Conservation (phyloP, 352 stramenopile genomes). For the Phytophthora melonis region DNA sequence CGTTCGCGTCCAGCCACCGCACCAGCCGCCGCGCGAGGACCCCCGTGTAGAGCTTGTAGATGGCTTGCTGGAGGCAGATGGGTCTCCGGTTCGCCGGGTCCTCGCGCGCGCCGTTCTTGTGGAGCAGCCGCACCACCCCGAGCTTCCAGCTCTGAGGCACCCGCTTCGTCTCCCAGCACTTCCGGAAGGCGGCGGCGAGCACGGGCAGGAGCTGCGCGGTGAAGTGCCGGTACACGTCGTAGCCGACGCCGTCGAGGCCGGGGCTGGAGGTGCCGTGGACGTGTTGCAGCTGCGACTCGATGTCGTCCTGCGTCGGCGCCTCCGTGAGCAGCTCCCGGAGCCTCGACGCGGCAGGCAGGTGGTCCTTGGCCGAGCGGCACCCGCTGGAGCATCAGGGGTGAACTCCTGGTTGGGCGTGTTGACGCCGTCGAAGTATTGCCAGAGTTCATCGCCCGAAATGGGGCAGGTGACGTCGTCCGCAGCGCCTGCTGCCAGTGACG, state of each 20-base stretch:
- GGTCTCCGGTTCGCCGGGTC: constrained; percentile 34
- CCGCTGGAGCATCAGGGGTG: not conserved
- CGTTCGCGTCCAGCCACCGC: constrained; percentile 32
- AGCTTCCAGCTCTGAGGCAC: constrained; percentile 37
- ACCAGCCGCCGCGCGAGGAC: constrained; percentile 23
- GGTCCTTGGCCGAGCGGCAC: not conserved
- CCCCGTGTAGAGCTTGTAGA: constrained; percentile 53
- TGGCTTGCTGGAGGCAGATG: constrained; percentile 43
- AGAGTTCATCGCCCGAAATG: not conserved
- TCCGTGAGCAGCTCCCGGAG: not conserved
- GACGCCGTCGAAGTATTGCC: too few species aligned
- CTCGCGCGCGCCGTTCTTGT: constrained; percentile 35
- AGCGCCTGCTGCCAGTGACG: not conserved
- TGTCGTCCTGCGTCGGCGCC: constrained; percentile 13
- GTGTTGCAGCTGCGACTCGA: not conserved
- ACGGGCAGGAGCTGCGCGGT: not conserved
- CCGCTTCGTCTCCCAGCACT: constrained; percentile 25
- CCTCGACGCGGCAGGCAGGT: not conserved
- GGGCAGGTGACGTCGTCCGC: too few species aligned
- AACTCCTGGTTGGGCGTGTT: too few species aligned
- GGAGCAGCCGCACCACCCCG: constrained; percentile 11
- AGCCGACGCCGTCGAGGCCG: constrained; percentile 31
- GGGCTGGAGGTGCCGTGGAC: too few species aligned
- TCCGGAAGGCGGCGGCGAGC: not conserved
- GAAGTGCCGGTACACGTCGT: constrained; percentile 31